These are phyloP conservation scores for Metarhizium robertsii DNA, from an alignment of 2,329 filamentous ascomycete genomes.

Conservation along the genomic window DNA sequence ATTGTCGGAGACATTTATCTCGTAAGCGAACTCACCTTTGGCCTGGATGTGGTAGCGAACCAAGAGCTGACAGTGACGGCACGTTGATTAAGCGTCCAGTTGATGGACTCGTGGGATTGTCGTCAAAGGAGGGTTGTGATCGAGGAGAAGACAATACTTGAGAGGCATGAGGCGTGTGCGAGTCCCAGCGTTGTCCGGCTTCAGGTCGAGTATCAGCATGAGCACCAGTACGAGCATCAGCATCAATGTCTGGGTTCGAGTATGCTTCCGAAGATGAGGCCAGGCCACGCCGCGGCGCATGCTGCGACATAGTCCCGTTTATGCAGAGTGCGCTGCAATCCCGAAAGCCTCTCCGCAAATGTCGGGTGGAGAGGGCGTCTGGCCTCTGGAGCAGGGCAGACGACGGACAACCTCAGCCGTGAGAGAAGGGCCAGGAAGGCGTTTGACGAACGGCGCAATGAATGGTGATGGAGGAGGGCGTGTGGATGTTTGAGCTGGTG, in stretches of 20 bases:
- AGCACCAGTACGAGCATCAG: neutral
- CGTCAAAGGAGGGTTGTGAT: constrained; percentile 16
- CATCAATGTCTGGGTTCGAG: constrained; percentile 4
- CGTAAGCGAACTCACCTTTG: constrained; percentile 16
- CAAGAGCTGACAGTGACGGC: constrained; percentile 11
- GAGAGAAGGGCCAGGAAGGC: neutral
- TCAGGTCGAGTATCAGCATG: neutral
- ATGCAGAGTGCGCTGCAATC: constrained; percentile 11
- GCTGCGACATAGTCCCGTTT: constrained; percentile 41
- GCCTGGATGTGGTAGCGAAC: constrained; percentile 14
- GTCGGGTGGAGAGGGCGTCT: constrained; percentile 2
- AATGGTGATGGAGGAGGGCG: neutral
- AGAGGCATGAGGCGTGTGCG: constrained; percentile 7
- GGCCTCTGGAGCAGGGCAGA: neutral
- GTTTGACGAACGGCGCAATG: neutral
- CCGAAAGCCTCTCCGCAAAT: constrained; percentile 5
- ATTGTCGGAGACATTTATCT: neutral
- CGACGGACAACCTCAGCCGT: neutral
- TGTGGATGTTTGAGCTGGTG: constrained; percentile 1
- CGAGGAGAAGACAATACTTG: constrained; percentile 11
- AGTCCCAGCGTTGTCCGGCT: constrained; percentile 1
- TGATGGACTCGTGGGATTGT: constrained; percentile 34
- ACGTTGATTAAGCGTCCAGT: constrained; percentile 26
- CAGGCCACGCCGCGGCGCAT: constrained; percentile 36
- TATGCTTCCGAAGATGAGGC: constrained; percentile 17